phyloP scores from a whole-genome alignment of 2,329 filamentous ascomycete genomes.

The Thielaviopsis ethacetica region DNA sequence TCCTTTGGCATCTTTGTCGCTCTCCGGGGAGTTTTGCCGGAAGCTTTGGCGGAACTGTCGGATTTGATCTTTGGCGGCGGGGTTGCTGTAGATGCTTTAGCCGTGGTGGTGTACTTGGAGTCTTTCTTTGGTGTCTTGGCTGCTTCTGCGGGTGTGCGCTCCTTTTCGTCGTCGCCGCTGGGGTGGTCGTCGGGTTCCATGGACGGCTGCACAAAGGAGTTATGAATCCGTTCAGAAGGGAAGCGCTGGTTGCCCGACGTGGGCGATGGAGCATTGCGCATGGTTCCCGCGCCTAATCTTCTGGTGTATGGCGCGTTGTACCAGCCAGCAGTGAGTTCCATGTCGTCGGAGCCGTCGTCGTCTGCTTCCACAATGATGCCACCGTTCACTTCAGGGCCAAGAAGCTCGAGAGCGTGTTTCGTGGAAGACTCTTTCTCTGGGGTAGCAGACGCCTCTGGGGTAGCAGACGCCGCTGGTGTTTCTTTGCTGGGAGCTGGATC shows the following conservation, averaged over 20 bases:
- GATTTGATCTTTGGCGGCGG: not conserved
- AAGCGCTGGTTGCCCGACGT: not conserved
- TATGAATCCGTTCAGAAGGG: not conserved
- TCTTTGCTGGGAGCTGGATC: not conserved
- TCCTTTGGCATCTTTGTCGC: not conserved
- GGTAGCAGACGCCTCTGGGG: not conserved
- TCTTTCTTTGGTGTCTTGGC: not conserved
- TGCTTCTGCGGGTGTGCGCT: not conserved
- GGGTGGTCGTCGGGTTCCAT: not conserved
- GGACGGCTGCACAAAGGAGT: not conserved
- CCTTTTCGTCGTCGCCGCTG: not conserved
- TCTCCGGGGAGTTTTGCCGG: not conserved
- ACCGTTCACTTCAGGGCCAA: not conserved
- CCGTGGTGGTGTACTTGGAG: no score
- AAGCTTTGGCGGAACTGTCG: not conserved
- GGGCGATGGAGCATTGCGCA: not conserved
- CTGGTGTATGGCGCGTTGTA: not conserved
- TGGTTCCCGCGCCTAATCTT: not conserved
- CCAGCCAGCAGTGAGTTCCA: not conserved
- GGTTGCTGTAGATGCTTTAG: no score
- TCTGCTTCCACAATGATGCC: conserved; percentile 1
- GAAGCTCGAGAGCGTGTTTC: not conserved
- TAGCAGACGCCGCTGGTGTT: not conserved
- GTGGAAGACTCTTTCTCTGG: not conserved
- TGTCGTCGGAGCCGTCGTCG: not conserved